phyloP scores from a whole-genome alignment of 176 grass and related monocot species.

The Ananas comosus region DNA sequence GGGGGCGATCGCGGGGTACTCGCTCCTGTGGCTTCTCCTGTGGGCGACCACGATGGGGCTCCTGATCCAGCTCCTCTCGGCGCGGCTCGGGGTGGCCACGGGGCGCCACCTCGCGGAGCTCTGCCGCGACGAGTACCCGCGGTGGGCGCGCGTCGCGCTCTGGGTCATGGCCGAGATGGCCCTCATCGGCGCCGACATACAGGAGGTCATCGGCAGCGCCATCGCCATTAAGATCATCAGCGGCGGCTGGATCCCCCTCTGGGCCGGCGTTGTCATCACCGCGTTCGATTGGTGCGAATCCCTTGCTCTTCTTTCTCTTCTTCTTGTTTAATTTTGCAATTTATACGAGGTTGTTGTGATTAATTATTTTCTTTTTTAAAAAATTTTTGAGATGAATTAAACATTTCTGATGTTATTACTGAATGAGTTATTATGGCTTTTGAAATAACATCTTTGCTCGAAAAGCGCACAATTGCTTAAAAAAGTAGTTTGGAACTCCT shows the following conservation, averaged over 20 bases:
- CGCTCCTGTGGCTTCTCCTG: slow-evolving; percentile 30
- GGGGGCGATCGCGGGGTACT: slow-evolving; percentile 42
- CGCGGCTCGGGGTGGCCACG: slow-evolving; percentile 32
- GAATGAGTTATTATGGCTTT: too few relatives aligned
- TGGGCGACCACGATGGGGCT: slow-evolving; percentile 36
- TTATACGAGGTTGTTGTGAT: neutral
- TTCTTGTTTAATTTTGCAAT: slow-evolving; percentile 6
- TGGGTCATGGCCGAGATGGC: slow-evolving; percentile 48
- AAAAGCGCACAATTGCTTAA: too few relatives aligned
- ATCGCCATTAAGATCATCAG: slow-evolving; percentile 93
- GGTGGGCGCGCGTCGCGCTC: slow-evolving; percentile 7
- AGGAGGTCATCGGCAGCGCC: slow-evolving; percentile 91
- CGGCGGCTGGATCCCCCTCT: slow-evolving; percentile 57
- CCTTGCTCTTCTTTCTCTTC: neutral
- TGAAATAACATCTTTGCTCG: too few relatives aligned
- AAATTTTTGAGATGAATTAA: too few relatives aligned
- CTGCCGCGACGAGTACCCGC: slow-evolving; percentile 25
- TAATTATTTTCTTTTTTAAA: neutral
- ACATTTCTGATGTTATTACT: too few relatives aligned
- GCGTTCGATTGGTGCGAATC: slow-evolving; percentile 64
- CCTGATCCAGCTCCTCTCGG: slow-evolving; percentile 32
- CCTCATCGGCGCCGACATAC: slow-evolving; percentile 79
- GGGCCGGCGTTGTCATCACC: slow-evolving; percentile 78
- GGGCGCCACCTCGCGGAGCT: slow-evolving; percentile 40
- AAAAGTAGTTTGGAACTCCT: too few relatives aligned